Percentiles rank a stretch among this genome's conserved stretches.
These are phyloP conservation scores for Aureobasidium zeae DNA, from an alignment of 2,329 filamentous ascomycete species.

Conservation along the genomic window DNA sequence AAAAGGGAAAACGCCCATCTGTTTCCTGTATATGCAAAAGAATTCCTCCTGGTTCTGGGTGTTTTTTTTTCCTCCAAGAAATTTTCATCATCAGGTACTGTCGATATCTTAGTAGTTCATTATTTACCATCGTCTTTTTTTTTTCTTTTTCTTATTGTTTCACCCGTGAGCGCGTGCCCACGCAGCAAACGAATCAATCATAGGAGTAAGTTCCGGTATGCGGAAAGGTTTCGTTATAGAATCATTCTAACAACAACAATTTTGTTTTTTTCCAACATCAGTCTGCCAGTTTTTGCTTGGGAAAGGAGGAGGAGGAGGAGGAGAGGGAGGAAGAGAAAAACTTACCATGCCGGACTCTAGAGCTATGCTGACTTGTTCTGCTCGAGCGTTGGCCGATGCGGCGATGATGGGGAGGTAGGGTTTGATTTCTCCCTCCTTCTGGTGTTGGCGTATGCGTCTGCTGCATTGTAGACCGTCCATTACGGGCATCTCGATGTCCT, in stretches of 20 bases:
- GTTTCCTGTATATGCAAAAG: no score
- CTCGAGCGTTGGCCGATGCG: constrained; percentile 65
- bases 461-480: constrained; percentile 69
- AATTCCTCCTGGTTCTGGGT: no score
- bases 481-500: constrained; percentile 52
- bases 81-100: no score
- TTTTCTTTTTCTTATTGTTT: no score
- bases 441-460: constrained; percentile 50
- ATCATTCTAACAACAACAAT: constrained; percentile 16
- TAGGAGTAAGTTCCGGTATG: constrained; percentile 27
- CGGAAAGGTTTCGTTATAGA: constrained; percentile 30
- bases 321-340: no score
- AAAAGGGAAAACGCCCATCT: no score
- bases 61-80: no score
- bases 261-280: no score
- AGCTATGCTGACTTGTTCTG: constrained; percentile 29
- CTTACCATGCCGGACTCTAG: constrained; percentile 26
- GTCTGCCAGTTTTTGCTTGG: no score
- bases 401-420: constrained; percentile 61
- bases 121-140: no score
- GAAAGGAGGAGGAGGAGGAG: no score
- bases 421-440: constrained; percentile 48
- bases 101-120: no score
- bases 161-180: constrained; percentile 3
- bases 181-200: constrained; percentile 22